Evolutionary conservation across 1,284 basidiomycete species (phyloP).

Genomic region (Chondrostereum purpureum): DNA sequence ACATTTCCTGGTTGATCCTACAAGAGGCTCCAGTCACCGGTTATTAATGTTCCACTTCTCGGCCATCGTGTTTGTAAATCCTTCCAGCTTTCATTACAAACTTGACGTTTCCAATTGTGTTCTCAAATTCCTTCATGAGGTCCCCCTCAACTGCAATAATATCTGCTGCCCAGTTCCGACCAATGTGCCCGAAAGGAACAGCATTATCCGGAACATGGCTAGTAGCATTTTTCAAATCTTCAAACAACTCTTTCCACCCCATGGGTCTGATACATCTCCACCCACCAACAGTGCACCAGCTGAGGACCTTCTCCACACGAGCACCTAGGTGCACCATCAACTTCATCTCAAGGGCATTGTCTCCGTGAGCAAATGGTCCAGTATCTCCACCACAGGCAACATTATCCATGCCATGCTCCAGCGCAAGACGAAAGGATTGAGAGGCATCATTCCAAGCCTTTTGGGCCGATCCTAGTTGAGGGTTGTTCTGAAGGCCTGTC

Average conservation of each 20-base stretch:
- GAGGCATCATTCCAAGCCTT: constrained; percentile 33
- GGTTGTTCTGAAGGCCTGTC: constrained; percentile 17
- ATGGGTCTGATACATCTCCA: constrained; percentile 50
- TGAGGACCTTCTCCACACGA: constrained; percentile 43
- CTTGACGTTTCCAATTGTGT: constrained; percentile 37
- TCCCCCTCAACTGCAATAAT: constrained; percentile 45
- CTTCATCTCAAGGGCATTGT: constrained; percentile 55
- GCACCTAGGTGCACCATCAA: constrained; percentile 55
- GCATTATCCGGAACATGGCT: constrained; percentile 41
- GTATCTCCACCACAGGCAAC: constrained; percentile 62
- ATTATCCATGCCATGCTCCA: constrained; percentile 34
- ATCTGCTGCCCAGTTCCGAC: constrained; percentile 52
- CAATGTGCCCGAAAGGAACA: constrained; percentile 48
- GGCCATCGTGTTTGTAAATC: constrained; percentile 40
- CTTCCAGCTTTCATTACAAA: constrained; percentile 58
- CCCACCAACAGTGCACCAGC: constrained; percentile 55
- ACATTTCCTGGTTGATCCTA: no score
- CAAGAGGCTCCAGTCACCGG: no score
- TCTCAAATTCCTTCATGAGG: constrained; percentile 42
- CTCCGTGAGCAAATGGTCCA: constrained; percentile 55
- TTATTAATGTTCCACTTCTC: no score
- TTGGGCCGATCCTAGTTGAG: constrained; percentile 11
- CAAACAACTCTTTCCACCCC: constrained; percentile 39
- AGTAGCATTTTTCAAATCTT: constrained; percentile 20
- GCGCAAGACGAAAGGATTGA: constrained; percentile 37